phyloP scores from a whole-genome alignment of 345 rosid species.

The Excoecaria cochinchinensis region DNA sequence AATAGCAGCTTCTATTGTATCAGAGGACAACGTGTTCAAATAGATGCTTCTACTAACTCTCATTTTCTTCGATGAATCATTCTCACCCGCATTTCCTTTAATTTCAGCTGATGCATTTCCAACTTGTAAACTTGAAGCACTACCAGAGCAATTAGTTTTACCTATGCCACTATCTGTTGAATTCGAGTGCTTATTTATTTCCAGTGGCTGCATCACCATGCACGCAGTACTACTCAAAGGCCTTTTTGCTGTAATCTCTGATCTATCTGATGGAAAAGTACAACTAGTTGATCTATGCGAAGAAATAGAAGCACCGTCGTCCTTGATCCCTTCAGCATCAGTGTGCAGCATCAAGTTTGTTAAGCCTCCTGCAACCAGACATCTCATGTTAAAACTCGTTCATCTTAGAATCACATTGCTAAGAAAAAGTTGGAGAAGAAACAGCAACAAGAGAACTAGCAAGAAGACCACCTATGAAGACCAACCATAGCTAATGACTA shows the following conservation, averaged over 20 bases:
- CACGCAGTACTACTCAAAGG: conserved; percentile 15
- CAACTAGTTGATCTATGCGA: conserved; percentile 20
- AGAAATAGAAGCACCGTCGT: conserved; percentile 12
- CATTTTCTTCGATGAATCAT: conserved; percentile 24
- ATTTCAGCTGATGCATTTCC: conserved; percentile 25
- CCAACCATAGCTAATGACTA: not conserved
- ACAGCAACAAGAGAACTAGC: not conserved
- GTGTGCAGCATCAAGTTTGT: conserved; percentile 7
- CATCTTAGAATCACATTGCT: not conserved
- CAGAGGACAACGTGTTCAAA: conserved; percentile 39
- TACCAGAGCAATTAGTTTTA: conserved; percentile 29
- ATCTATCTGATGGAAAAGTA: conserved; percentile 5
- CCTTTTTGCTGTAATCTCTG: not conserved
- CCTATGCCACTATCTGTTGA: conserved; percentile 7
- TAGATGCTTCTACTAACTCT: conserved; percentile 25
- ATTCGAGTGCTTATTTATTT: conserved; percentile 11
- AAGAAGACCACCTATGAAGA: not conserved
- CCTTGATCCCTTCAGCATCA: conserved; percentile 17
- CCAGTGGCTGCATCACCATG: conserved; percentile 9
- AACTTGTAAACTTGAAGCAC: conserved; percentile 29
- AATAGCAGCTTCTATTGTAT: conserved; percentile 54
- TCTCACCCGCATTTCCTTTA: conserved; percentile 12
- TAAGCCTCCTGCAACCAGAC: conserved; percentile 18
- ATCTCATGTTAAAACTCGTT: conserved; percentile 12
- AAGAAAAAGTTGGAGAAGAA: not conserved